Evolutionary conservation across 169 alveolate genomes (phyloP), one percentile per base, ranked within the genome.

Genomic region (Toxoplasma gondii): DNA sequence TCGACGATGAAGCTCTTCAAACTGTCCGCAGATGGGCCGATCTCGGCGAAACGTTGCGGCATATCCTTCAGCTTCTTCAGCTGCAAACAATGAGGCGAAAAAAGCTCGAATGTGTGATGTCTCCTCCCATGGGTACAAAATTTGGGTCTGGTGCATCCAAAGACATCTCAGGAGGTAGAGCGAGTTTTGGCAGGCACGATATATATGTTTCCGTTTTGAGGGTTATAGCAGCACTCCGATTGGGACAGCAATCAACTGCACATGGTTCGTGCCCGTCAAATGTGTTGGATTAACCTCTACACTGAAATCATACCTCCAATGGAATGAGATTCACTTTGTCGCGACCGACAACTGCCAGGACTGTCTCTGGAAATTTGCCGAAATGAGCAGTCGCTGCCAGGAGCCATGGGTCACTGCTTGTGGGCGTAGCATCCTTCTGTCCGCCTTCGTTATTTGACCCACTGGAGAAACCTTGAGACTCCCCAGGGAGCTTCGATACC

Each of bases 331-430:
- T 34, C 4, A 74, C 81, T 43, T 27, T 34, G 2, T 41, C 92
- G 41, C 10, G n/a, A 2, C 83, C 88, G 27, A 92, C 53, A 29
- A 82, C 31, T 29, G 54, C 64, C 67, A 16, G 12, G 41, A 93
- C 39, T 29, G 49, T 83, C 41, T 53, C 92, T 4, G 78, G 54
- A 44, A 93, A 93, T 67, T 93, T 93, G 5, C 95, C 95, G 91
- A 81, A 81, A 83, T 93, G 95, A 19, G 95, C 95, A 29, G 95
- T 93, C n/a, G 93, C 58, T 44, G 83, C 91, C 44, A 39, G 44
- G 45, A 92, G 69, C 44, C 54, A 67, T 2, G 82, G 80, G 38
- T 84, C 27, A 10, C 41, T n/a, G 24, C 74, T 39, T 38, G 39
- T 44, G 0, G 67, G 91, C 2, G 1, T 0, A 7, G 41, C 24